Base-by-base conservation (phyloP, 2,329 filamentous ascomycete species). In the Cordyceps militaris region DNA sequence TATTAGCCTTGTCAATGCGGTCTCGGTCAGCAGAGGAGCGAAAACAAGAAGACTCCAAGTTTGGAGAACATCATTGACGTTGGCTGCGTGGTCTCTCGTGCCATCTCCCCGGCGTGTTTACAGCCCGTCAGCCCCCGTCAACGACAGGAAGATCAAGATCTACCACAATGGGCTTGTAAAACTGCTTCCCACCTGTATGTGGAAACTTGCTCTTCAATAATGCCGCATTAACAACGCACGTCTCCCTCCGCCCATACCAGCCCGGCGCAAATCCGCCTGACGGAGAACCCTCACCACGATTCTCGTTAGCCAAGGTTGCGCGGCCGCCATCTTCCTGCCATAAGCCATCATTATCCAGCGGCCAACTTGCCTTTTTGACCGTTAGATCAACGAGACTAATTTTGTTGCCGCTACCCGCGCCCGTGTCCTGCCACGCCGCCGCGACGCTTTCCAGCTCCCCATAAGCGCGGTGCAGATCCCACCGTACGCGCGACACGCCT, bases 131-230 rank as follows among this genome's bases (percentile, higher is more conserved):
- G 28, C 23, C 32, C 9, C 50, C 48, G 11, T 16, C 42, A 1
- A 85, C 42, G 1, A 85, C 74, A 0, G 86, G 86, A 60, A 94
- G 73, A 62, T 91, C 84, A 30, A 95, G 66, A 67, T 96, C 89
- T 13, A 96, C 84, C n/a, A 95, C 86, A 63, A 95, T 87, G 21
- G 90, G 86, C 67, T 91, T 89, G 70, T 92, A 85, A 71, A 88
- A 84, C 61, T 72, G 77, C 69, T 85, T 88, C 16, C 83, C 83
- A 1, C 76, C 79, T 1, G 64, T 65, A 61, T 87, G 84, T 51
- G 86, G 86, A 71, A 83, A 86, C 60, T 81, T 85, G 23, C 78
- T 84, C 44, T 83, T 84, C 77, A 88, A 81, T 61, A 92, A 85
- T 21, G 89, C 85, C 28, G 88, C 88, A 72, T 96, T 95, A 63